phyloP scores from a whole-genome alignment of 2,329 filamentous ascomycete genomes.

The Alternaria sp. region DNA sequence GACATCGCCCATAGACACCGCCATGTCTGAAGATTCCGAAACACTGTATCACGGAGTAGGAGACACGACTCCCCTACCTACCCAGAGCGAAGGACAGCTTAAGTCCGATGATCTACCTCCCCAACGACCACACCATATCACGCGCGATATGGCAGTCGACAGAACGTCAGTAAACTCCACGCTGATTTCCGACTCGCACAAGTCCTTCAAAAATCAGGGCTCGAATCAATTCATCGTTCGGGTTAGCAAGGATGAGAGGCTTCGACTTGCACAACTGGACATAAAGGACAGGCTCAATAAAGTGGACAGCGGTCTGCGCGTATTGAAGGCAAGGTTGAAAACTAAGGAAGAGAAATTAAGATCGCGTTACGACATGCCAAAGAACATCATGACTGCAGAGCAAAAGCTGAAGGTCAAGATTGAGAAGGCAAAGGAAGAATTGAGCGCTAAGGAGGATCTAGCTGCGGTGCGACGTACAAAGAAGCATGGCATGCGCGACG shows the following conservation, averaged over 20 bases:
- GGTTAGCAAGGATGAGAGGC: background rate
- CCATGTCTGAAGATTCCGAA: background rate
- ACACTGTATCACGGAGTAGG: background rate
- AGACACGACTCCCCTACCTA: background rate
- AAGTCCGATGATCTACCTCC: background rate
- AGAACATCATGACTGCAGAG: background rate
- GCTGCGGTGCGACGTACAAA: background rate
- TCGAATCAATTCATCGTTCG: background rate
- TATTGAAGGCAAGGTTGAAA: too few relatives aligned
- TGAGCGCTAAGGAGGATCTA: background rate
- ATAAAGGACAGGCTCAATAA: background rate
- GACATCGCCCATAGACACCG: background rate
- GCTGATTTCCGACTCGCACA: background rate
- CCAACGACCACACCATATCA: background rate
- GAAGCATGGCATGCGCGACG: background rate
- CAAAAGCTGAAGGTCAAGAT: background rate
- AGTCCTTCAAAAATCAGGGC: background rate
- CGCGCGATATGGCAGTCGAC: background rate
- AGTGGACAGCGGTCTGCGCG: background rate
- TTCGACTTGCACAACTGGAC: slow-evolving; percentile 3
- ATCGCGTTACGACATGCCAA: too few relatives aligned
- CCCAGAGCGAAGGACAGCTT: background rate
- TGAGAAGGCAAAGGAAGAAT: background rate
- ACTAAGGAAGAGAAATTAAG: too few relatives aligned
- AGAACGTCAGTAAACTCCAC: background rate